Evolutionary conservation across 2,329 filamentous ascomycete genomes (phyloP), one percentile per base, ranked within the genome.

Genomic region (Plectosphaerella sp.): DNA sequence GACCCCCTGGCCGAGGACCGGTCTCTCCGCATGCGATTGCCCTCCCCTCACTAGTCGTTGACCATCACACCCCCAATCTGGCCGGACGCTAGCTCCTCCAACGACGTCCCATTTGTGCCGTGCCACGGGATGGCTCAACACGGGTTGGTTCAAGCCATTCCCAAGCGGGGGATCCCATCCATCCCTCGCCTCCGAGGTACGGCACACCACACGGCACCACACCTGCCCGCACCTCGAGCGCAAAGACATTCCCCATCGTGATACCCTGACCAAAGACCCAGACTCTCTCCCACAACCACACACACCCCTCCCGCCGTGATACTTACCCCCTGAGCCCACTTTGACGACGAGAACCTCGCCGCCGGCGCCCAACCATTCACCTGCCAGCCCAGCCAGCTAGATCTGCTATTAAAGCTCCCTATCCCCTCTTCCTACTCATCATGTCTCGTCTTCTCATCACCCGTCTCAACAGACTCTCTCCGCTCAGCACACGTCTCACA

Each of bases 401-500:
- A 43, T 18, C 16, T 15, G 41, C 41, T 43, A 43, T 43, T 20
- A 43, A 43, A 20, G n/a, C 5, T 20, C 41, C 16, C n/a, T n/a
- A 20, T 9, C 41, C 11, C 11, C 41, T 20, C n/a, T 6, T n/a
- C 18, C 41, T 43, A 11, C 24, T 35, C 47, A 48, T 41, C 47
- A 48, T 48, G 47, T 48, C 47, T 48, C 47, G 47, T 24, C 47
- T 41, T 41, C 18, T 41, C 36, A 48, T 41, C 47, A 20, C 33
- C 24, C 47, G 16, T 22, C 47, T 18, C 35, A 48, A 25, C 36
- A 20, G 20, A 15, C 35, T 48, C 35, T 15, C 47, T 24, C 47
- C 25, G 10, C 35, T 41, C 22, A 37, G 47, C 20, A 22, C 18
- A 41, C 36, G 39, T 16, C 35, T 25, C 20, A 37, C 18, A 24